phyloP scores from a whole-genome alignment of 1,284 basidiomycete genomes.

The Garcileccinum viscosum region DNA sequence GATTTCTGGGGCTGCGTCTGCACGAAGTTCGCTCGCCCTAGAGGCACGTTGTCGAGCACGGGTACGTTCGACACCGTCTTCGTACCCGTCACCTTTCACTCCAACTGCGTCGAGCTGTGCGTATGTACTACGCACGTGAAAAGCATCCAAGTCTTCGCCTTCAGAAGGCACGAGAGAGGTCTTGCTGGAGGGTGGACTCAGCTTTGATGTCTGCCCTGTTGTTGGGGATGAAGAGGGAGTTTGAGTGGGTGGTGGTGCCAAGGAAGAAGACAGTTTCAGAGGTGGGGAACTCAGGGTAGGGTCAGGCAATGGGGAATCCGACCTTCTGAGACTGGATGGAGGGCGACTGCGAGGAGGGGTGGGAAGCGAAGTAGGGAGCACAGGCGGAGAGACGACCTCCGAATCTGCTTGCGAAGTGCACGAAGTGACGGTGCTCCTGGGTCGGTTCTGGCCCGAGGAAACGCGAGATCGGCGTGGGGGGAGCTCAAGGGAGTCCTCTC shows the following conservation, averaged over 20 bases:
- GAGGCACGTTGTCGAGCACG: slow-evolving; percentile 77
- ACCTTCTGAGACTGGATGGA: slow-evolving; percentile 27
- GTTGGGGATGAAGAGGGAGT: slow-evolving; percentile 42
- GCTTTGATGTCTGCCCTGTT: slow-evolving; percentile 44
- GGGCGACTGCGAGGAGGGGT: slow-evolving; percentile 42
- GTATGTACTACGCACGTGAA: slow-evolving; percentile 88
- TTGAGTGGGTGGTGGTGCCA: slow-evolving; percentile 32
- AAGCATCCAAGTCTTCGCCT: slow-evolving; percentile 85
- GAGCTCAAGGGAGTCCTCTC: slow-evolving; percentile 25
- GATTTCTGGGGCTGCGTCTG: slow-evolving; percentile 60
- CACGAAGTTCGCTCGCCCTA: slow-evolving; percentile 62
- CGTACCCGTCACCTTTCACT: slow-evolving; percentile 90
- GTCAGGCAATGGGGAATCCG: slow-evolving; percentile 35
- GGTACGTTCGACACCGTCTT: slow-evolving; percentile 91
- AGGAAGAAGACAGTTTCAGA: slow-evolving; percentile 20
- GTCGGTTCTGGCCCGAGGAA: slow-evolving; percentile 23
- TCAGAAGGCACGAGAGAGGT: slow-evolving; percentile 69
- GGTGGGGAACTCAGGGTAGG: slow-evolving; percentile 12
- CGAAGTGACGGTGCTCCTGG: slow-evolving; percentile 37
- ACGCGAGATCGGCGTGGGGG: slow-evolving; percentile 38
- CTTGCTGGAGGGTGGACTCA: slow-evolving; percentile 54
- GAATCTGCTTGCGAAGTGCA: slow-evolving; percentile 32
- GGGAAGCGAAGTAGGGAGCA: slow-evolving; percentile 30
- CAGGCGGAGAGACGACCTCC: slow-evolving; percentile 25
- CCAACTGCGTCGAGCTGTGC: slow-evolving; percentile 84